Evolutionary conservation across 2,329 filamentous ascomycete genomes (phyloP), one percentile per base, ranked within the genome.

Genomic region (Fusarium penzigii): DNA sequence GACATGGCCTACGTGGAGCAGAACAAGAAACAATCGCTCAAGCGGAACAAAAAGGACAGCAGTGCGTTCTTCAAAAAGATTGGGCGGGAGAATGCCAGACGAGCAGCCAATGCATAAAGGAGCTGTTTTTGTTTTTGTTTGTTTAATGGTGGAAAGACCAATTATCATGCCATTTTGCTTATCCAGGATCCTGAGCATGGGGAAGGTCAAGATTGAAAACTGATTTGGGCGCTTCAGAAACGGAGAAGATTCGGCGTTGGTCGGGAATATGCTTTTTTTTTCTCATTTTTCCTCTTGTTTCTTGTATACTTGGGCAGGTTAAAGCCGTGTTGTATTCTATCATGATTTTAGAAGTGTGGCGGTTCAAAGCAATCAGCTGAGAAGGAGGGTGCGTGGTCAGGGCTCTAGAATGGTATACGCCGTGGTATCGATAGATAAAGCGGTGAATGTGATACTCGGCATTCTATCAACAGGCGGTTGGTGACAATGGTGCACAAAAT

Each of bases 1-100:
- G 90, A 95, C 68, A 97, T 99, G 94, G 92, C 93, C n/a, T 97
- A 93, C 69, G 85, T 91, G 51, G 90, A 93, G 71, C 87, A 90
- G 72, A 91, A 90, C 71, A 88, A 86, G 76, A 85, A 80, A 63
- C 68, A 70, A 44, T 52, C 65, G 2, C 51, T 72, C 16, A 74
- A 70, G 59, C 72, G 72, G 59, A 68, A 68, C 39, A 74, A 74
- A 65, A 70, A 70, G 56, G 71, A 75, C 48, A 72, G 70, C 57
- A 66, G 66, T 49, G 53, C 69, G 1, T 75, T 74, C 56, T 76
- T 76, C 66, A 75, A 75, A 62, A 75, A 74, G 64, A 71, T 76
- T 60, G 68, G 68, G 14, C 65, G 73, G 44, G 73, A 76, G 53
- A 76, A 75, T 48, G 72, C 68, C 20, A 61, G 71, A 41, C 66